phyloP scores from a whole-genome alignment of 306 rosid genomes.

The Lagenaria siceraria region DNA sequence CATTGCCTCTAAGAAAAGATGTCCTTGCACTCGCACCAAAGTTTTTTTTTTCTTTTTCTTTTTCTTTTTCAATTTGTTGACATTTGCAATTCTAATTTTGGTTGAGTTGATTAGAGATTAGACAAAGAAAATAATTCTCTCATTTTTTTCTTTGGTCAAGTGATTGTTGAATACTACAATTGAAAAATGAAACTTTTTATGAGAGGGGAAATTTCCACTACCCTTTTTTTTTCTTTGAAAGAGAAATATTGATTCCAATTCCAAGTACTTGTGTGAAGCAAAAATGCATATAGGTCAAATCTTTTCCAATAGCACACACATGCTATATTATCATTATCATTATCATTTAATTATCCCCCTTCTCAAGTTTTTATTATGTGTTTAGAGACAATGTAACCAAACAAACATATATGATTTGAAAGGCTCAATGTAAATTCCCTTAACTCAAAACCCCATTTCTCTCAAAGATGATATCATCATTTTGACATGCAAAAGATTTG shows the following conservation, averaged over 20 bases:
- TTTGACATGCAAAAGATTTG: not conserved
- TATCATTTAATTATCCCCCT: not conserved
- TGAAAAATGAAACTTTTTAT: not conserved
- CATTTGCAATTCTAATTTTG: not conserved
- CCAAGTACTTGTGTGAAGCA: not conserved
- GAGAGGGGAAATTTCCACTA: not conserved
- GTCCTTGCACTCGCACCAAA: not conserved
- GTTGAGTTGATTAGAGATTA: not conserved
- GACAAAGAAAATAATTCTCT: not conserved
- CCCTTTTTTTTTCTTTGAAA: not conserved
- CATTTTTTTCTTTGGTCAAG: not conserved
- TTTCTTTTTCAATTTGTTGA: not conserved
- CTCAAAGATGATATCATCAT: not conserved
- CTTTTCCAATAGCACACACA: not conserved
- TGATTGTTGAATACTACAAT: not conserved
- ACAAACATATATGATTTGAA: slow-evolving; percentile 1
- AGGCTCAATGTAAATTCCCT: not conserved
- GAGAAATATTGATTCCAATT: not conserved
- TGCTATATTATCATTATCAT: not conserved
- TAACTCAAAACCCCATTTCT: not conserved
- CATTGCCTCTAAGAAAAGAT: not conserved
- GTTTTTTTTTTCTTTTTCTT: not conserved
- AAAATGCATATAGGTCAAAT: not conserved
- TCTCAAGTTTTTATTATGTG: not conserved
- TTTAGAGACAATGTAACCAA: slow-evolving; percentile 1